These are phyloP conservation scores for Diplocarpon rosae DNA, from an alignment of 2,329 filamentous ascomycete genomes.

Conservation along the genomic window DNA sequence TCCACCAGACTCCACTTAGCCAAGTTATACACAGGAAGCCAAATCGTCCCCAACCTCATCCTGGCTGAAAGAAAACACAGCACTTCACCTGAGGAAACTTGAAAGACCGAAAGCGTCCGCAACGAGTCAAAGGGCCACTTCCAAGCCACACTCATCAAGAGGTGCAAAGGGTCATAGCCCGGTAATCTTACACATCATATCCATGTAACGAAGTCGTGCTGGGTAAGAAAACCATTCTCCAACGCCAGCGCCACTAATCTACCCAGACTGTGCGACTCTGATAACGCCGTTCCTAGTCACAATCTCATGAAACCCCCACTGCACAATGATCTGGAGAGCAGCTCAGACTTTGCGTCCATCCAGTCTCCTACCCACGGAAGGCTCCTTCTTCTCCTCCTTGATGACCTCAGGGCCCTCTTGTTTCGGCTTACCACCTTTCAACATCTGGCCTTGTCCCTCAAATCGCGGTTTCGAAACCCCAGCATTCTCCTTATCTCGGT, in stretches of 20 bases:
- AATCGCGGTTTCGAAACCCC: conserved; percentile 64
- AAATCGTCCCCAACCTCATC: no score
- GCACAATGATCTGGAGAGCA: background rate
- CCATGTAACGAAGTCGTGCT: background rate
- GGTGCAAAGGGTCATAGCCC: no score
- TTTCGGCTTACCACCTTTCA: conserved; percentile 49
- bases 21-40: no score
- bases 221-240: background rate
- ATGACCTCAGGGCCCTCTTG: conserved; percentile 14
- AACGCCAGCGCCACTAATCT: background rate
- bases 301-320: background rate
- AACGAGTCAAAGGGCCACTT: no score
- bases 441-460: conserved; percentile 72
- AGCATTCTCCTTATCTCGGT: conserved; percentile 55
- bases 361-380: conserved; percentile 15
- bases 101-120: no score
- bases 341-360: conserved; percentile 14
- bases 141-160: no score
- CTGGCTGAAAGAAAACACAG: no score
- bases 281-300: background rate
- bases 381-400: conserved; percentile 18
- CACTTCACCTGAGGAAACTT: no score
- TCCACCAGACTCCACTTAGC: no score
- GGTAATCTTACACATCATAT: background rate
- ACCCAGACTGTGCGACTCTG: background rate